Conservation (phyloP, 2,329 filamentous ascomycete species). For the Colletotrichum karsti region DNA sequence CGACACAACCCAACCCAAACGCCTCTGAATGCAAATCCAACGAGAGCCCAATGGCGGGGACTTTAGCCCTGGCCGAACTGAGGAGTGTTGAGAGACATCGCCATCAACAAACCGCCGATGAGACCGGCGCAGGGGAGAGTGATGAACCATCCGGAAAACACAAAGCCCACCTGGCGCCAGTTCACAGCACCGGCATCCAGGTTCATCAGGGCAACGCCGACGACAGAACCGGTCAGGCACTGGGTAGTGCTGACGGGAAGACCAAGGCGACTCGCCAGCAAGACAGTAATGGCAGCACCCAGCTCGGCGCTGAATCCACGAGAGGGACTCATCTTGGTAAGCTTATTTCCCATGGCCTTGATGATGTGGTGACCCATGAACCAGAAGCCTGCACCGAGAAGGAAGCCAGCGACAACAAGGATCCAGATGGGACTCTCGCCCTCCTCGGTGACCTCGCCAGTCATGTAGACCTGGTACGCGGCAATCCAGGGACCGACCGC, state of each 20-base stretch:
- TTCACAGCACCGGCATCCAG: conserved; percentile 34
- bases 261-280: conserved; percentile 32
- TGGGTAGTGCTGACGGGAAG: conserved; percentile 38
- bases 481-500: conserved; percentile 49
- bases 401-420: conserved; percentile 43
- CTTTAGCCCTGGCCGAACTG: conserved; percentile 25
- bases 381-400: conserved; percentile 49
- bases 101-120: conserved; percentile 33
- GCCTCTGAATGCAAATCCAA: neutral
- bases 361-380: conserved; percentile 50
- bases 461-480: conserved; percentile 43
- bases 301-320: conserved; percentile 45
- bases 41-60: neutral
- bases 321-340: conserved; percentile 47
- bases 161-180: conserved; percentile 36
- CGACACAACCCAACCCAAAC: neutral
- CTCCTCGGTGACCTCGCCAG: conserved; percentile 38
- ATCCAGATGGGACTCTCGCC: conserved; percentile 48
- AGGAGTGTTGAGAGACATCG: conserved; percentile 35
- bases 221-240: conserved; percentile 35
- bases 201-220: conserved; percentile 37
- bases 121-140: conserved; percentile 35
- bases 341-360: conserved; percentile 47
- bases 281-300: conserved; percentile 45
- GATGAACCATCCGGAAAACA: conserved; percentile 37